These are phyloP conservation scores for Adansonia madagascariensis DNA, from an alignment of 441 rosid genomes.

Conservation along the genomic window DNA sequence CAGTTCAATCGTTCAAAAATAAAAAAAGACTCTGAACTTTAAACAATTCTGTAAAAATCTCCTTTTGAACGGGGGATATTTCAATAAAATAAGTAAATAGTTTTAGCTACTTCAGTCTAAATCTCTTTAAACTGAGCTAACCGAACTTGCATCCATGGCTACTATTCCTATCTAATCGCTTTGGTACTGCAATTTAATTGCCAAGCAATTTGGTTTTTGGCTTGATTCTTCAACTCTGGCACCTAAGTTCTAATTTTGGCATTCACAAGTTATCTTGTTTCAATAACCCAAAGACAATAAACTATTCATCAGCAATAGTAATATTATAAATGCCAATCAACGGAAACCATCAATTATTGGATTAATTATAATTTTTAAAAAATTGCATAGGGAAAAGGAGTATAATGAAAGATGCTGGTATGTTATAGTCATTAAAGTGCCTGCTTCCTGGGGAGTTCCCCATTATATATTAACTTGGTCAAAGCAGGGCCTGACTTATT, in stretches of 20 bases:
- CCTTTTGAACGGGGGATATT: no score
- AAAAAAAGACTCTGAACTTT: no score
- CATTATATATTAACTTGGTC: background rate
- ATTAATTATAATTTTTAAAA: background rate
- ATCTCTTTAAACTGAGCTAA: slow-evolving; percentile 11
- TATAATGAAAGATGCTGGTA: no score
- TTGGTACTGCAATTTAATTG: slow-evolving; percentile 76
- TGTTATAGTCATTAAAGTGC: no score
- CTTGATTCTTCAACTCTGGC: slow-evolving; percentile 74
- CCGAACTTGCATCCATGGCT: slow-evolving; percentile 70
- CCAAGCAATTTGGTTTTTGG: slow-evolving; percentile 64
- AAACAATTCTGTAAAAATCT: no score
- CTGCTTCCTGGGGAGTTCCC: no score
- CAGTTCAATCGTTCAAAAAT: no score
- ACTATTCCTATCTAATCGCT: slow-evolving; percentile 92
- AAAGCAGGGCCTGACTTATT: background rate
- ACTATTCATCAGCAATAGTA: no score
- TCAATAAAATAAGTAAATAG: no score
- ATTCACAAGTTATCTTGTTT: slow-evolving; percentile 72
- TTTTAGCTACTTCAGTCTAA: background rate
- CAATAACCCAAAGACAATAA: background rate
- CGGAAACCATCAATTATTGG: no score
- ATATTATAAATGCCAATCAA: no score
- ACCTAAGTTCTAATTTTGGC: slow-evolving; percentile 50
- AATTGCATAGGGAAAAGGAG: no score